These are phyloP conservation scores for Delphinella strobiligena DNA, from an alignment of 2,329 filamentous ascomycete species.

Conservation along the genomic window DNA sequence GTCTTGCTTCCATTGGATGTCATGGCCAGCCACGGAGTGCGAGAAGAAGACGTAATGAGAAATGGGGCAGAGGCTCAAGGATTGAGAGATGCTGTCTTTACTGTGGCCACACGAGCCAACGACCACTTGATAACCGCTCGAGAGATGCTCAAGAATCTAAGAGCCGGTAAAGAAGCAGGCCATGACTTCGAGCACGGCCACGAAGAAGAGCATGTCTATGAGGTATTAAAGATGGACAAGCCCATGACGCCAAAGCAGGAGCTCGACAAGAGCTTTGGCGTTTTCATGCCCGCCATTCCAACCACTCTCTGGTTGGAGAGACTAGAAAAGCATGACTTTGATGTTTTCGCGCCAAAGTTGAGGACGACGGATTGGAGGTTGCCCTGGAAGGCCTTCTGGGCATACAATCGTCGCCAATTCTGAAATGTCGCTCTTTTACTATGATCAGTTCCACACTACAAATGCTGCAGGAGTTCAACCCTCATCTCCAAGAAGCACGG, in stretches of 20 bases:
- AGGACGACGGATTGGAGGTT: slow-evolving; percentile 67
- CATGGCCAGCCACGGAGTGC: slow-evolving; percentile 70
- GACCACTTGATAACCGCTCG: slow-evolving; percentile 90
- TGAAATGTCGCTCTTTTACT: slow-evolving; percentile 20
- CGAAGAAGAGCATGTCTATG: slow-evolving; percentile 55
- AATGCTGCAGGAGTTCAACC: too few relatives aligned
- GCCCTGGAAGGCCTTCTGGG: slow-evolving; percentile 64
- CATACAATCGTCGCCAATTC: slow-evolving; percentile 42
- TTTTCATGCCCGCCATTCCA: slow-evolving; percentile 68
- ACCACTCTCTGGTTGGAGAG: slow-evolving; percentile 67
- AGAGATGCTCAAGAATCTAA: slow-evolving; percentile 77
- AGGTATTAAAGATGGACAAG: slow-evolving; percentile 21
- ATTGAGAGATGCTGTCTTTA: slow-evolving; percentile 79
- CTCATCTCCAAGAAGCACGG: too few relatives aligned
- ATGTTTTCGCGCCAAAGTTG: slow-evolving; percentile 57
- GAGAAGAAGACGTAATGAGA: slow-evolving; percentile 82
- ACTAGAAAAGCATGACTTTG: slow-evolving; percentile 72
- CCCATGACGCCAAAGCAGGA: slow-evolving; percentile 33
- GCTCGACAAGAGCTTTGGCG: slow-evolving; percentile 58
- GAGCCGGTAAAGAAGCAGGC: slow-evolving; percentile 59
- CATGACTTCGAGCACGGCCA: slow-evolving; percentile 83
- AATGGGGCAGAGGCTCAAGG: slow-evolving; percentile 67
- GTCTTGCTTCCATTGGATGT: slow-evolving; percentile 78
- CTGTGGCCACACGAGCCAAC: slow-evolving; percentile 83
- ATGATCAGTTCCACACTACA: too few relatives aligned